Conservation (phyloP, 2,329 filamentous ascomycete genomes). For the Fusarium floridanum region DNA sequence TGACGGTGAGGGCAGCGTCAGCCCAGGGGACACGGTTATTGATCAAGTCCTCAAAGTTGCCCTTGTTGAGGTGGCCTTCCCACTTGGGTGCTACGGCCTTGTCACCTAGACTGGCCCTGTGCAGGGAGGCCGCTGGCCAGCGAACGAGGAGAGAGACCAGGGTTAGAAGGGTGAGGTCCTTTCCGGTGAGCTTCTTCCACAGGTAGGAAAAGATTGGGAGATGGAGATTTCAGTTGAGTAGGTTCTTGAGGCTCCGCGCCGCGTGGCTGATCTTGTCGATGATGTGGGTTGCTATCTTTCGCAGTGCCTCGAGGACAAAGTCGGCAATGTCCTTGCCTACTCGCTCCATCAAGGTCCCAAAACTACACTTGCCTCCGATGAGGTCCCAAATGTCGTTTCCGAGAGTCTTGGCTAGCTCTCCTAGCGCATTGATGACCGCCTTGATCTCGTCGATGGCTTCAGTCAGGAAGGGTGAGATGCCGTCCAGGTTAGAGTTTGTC, state of each 20-base stretch:
- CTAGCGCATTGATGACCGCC: not conserved
- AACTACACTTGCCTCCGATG: not conserved
- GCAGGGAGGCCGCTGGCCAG: not conserved
- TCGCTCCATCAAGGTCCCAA: not conserved
- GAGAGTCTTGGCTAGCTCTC: not conserved
- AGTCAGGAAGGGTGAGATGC: not conserved
- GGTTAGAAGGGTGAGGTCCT: not conserved
- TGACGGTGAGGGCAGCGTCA: not conserved
- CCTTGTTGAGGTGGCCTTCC: not conserved
- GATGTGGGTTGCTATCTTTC: not conserved
- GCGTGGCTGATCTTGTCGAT: no score
- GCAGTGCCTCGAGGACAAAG: not conserved
- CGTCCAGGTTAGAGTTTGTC: not conserved
- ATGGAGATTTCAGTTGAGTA: not conserved
- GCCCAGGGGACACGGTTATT: not conserved
- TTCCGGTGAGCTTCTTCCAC: not conserved
- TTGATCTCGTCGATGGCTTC: not conserved
- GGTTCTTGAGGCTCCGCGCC: not conserved
- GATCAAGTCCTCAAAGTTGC: not conserved
- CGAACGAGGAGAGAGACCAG: not conserved
- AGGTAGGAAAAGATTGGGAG: not conserved
- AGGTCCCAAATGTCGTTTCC: not conserved
- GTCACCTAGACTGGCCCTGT: not conserved
- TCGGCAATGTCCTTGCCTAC: not conserved
- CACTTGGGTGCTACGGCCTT: not conserved